phyloP scores from a whole-genome alignment of 2,329 filamentous ascomycete genomes.

The Escovopsis weberi region DNA sequence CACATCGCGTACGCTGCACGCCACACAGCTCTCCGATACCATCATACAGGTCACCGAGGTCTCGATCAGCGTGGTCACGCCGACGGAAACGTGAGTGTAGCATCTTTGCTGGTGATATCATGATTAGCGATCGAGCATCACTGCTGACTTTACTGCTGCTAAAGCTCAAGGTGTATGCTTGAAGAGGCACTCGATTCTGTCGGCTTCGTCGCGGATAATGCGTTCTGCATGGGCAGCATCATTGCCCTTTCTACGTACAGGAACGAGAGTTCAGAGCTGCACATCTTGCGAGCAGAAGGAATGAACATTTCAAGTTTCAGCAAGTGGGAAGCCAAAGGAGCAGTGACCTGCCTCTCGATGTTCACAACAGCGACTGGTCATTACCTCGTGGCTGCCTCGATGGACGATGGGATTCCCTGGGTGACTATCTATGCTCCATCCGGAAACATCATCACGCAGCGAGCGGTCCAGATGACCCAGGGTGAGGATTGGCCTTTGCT shows the following conservation, averaged over 20 bases:
- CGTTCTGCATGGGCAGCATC: slow-evolving; percentile 22
- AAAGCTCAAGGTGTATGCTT: slow-evolving; percentile 17
- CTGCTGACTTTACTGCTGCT: not conserved
- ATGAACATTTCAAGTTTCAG: slow-evolving; percentile 14
- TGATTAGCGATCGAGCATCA: not conserved
- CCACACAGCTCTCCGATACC: slow-evolving; percentile 20
- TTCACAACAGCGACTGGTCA: slow-evolving; percentile 13
- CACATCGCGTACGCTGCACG: slow-evolving; percentile 35
- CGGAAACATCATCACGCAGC: slow-evolving; percentile 10
- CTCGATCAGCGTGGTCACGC: slow-evolving; percentile 25
- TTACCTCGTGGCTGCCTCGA: slow-evolving; percentile 21
- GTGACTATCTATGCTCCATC: slow-evolving; percentile 18
- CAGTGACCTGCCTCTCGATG: slow-evolving; percentile 34
- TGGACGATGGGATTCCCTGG: slow-evolving; percentile 17
- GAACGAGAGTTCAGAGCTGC: slow-evolving; percentile 22
- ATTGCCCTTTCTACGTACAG: slow-evolving; percentile 30
- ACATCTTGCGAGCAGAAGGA: slow-evolving; percentile 23
- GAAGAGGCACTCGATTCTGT: slow-evolving; percentile 17
- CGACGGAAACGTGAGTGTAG: slow-evolving; percentile 19
- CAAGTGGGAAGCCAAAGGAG: slow-evolving; percentile 25
- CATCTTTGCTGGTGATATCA: not conserved
- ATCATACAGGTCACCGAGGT: slow-evolving; percentile 42
- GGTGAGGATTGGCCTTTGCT: slow-evolving; percentile 2
- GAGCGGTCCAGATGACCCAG: slow-evolving; percentile 4
- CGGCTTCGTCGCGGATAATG: slow-evolving; percentile 24